Conservation (phyloP, 164 flowering plant genomes). For the Platanus orientalis region DNA sequence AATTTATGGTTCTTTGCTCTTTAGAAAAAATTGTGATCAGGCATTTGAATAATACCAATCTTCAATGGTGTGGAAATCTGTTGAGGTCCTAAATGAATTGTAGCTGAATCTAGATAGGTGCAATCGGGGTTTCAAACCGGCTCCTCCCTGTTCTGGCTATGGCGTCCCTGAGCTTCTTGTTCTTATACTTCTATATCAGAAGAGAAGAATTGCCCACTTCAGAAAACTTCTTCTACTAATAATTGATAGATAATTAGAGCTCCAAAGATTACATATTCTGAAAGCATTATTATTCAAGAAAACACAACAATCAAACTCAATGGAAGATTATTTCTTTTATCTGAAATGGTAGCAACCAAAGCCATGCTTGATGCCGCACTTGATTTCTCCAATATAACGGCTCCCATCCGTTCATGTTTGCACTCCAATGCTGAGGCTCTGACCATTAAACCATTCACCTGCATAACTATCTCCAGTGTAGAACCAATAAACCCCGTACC, state of each 20-base stretch:
- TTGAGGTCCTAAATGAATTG: not conserved
- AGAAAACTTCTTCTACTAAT: too few species aligned
- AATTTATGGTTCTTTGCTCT: not conserved
- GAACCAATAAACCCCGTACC: constrained; percentile 73
- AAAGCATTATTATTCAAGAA: not conserved
- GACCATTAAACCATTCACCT: constrained; percentile 92
- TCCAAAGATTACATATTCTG: too few species aligned
- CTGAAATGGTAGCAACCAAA: constrained; percentile 91
- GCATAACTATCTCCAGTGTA: constrained; percentile 82
- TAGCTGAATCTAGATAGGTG: not conserved
- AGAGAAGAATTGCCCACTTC: too few species aligned
- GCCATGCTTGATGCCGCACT: constrained; percentile 86
- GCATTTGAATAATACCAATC: too few species aligned
- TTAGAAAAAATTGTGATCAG: too few species aligned
- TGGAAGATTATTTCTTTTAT: constrained; percentile 22
- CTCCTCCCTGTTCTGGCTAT: too few species aligned
- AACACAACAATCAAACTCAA: not conserved
- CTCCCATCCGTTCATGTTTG: constrained; percentile 92
- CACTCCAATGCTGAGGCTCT: constrained; percentile 78
- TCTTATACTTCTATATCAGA: too few species aligned
- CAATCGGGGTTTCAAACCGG: too few species aligned
- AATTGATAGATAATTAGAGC: too few species aligned
- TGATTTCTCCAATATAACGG: constrained; percentile 75
- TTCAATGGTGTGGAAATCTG: not conserved
- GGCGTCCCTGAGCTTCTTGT: too few species aligned